These are phyloP conservation scores for Rhazya stricta DNA, from an alignment of 257 asterid genomes.

Conservation along the genomic window DNA sequence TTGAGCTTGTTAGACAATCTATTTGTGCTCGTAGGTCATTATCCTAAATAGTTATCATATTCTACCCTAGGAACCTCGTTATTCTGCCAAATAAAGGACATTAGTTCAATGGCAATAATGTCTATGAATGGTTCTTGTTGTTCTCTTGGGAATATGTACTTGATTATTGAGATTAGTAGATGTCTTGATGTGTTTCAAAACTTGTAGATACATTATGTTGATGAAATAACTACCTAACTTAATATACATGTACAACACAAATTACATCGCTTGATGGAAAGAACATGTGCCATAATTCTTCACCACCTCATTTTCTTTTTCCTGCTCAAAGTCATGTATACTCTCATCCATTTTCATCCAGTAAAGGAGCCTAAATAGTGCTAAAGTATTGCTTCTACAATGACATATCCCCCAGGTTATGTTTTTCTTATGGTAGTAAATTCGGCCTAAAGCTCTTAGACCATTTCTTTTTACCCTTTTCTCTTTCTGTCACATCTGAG, in stretches of 20 bases:
- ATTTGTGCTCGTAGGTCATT: too few relatives aligned
- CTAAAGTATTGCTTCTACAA: not conserved
- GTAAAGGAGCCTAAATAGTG: not conserved
- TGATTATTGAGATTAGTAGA: too few relatives aligned
- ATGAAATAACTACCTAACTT: too few relatives aligned
- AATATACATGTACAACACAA: not conserved
- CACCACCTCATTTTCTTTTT: not conserved
- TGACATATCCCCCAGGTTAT: not conserved
- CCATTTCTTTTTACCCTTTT: not conserved
- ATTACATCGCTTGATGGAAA: not conserved
- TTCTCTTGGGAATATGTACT: too few relatives aligned
- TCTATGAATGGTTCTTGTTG: too few relatives aligned
- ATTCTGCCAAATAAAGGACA: too few relatives aligned
- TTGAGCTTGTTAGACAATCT: too few relatives aligned
- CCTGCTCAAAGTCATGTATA: not conserved
- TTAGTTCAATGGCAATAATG: too few relatives aligned
- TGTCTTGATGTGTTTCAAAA: too few relatives aligned
- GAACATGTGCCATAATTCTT: slow-evolving; percentile 7
- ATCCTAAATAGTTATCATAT: too few relatives aligned
- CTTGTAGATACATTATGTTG: too few relatives aligned
- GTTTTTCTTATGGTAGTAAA: not conserved
- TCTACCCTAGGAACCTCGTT: too few relatives aligned
- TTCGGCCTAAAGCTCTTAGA: not conserved
- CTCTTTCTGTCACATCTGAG: not conserved
- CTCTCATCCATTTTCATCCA: not conserved